phyloP scores from a whole-genome alignment of 2,329 filamentous ascomycete genomes.

The Aspergillus unguis region DNA sequence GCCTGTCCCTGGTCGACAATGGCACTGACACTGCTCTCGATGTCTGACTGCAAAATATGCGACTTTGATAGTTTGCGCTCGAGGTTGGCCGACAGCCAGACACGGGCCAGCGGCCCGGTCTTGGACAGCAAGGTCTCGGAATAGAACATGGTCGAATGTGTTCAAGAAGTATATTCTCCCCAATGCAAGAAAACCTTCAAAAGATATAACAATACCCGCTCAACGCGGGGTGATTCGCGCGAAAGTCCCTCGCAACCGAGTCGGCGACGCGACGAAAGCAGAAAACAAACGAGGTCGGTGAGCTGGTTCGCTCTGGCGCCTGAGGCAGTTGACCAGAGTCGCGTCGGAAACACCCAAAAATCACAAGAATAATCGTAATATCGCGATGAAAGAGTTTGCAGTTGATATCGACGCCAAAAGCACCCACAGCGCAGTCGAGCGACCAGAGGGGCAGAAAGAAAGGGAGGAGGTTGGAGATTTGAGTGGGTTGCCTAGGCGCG shows the following conservation, averaged over 20 bases:
- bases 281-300: slow-evolving; percentile 30
- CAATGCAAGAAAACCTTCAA: slow-evolving; percentile 33
- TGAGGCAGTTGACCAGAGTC: slow-evolving; percentile 2
- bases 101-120: slow-evolving; percentile 92
- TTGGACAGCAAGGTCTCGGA: slow-evolving; percentile 93
- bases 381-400: background rate
- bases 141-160: slow-evolving; percentile 73
- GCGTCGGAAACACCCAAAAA: background rate
- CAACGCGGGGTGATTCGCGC: slow-evolving; percentile 31
- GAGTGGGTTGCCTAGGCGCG: slow-evolving; percentile 9
- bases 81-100: slow-evolving; percentile 97
- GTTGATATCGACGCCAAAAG: slow-evolving; percentile 11
- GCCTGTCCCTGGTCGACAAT: slow-evolving; percentile 93
- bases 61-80: slow-evolving; percentile 98
- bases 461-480: slow-evolving; percentile 10
- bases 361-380: background rate
- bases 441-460: slow-evolving; percentile 8
- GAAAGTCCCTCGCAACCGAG: slow-evolving; percentile 21
- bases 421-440: slow-evolving; percentile 4
- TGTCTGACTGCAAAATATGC: slow-evolving; percentile 89
- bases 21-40: slow-evolving; percentile 89
- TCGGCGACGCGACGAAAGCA: slow-evolving; percentile 31
- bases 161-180: slow-evolving; percentile 10
- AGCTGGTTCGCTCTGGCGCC: background rate
- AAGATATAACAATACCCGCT: slow-evolving; percentile 27